Base-by-base conservation (phyloP, 2,329 filamentous ascomycete species). In the Hypoxylon sp. region DNA sequence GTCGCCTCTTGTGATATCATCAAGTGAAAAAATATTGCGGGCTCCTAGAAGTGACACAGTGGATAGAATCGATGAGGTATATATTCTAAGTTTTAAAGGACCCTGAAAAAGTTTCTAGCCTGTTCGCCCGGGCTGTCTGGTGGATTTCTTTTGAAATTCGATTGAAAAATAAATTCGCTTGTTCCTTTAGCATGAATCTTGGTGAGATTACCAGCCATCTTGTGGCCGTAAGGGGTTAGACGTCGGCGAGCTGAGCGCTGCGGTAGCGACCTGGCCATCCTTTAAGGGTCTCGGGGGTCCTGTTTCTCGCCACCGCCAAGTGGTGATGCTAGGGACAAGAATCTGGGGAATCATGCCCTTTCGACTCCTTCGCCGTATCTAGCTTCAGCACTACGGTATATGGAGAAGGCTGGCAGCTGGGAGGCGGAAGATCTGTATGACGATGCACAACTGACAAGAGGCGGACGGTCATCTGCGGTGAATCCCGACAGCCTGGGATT, bases 401-500 rank as follows among this genome's bases (percentile, higher is more conserved):
- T n/a, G n/a, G n/a, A n/a, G n/a, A n/a, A n/a, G n/a, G n/a, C n/a
- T n/a, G n/a, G n/a, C n/a, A n/a, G 23, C 35, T 31, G 35, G 20
- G 23, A 17, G 23, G 26, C 45, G n/a, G 48, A 40, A 53, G 21
- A 48, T 17, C 26, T 43, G 35, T 48, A 58, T 56, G 38, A 62
- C 49, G 53, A 57, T 58, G 51, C 47, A 58, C 51, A 41, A 43
- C 26, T 15, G 18, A 42, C 35, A 18, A 55, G 31, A 18, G 29
- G 37, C 26, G 26, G 26, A n/a, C 29, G 8, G 29, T 46, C 45
- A 26, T 50, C 47, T 21, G 33, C n/a, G n/a, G 15, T 33, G 29
- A 51, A 46, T 60, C 50, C 69, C 68, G 67, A 67, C 54, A 55
- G 58, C 57, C 65, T 69, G 68, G 68, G 69, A 65, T 69, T 49